Evolutionary conservation across 2,329 filamentous ascomycete genomes (phyloP).

Genomic region (Sporothrix sp.): DNA sequence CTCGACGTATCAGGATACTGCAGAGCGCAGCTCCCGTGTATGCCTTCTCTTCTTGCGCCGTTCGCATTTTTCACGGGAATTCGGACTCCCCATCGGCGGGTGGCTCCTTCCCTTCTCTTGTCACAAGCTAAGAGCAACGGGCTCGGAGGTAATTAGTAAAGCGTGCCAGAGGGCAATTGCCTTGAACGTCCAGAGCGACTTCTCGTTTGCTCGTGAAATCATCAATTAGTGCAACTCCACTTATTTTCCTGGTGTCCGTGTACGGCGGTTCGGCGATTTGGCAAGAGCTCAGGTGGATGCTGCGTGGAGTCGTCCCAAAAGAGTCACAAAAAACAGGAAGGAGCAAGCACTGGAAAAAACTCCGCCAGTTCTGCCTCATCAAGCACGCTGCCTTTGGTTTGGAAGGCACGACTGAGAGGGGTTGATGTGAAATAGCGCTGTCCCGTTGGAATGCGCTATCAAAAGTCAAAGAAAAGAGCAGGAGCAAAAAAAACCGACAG

Average conservation of each 20-base stretch:
- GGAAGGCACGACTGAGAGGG: neutral
- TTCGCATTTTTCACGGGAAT: slow-evolving; percentile 8
- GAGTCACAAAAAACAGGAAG: neutral
- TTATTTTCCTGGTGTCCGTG: slow-evolving; percentile 11
- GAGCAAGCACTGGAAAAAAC: neutral
- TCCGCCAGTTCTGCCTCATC: too few species aligned
- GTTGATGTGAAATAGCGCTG: neutral
- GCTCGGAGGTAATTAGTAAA: too few species aligned
- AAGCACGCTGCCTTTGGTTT: neutral
- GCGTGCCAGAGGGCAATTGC: neutral
- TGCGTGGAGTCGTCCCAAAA: neutral
- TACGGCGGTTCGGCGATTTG: neutral
- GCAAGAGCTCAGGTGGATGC: neutral
- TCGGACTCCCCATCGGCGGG: neutral
- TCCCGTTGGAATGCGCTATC: slow-evolving; percentile 4
- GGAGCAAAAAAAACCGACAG: neutral
- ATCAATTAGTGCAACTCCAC: slow-evolving; percentile 10
- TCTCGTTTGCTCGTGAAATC: slow-evolving; percentile 5
- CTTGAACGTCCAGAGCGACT: neutral
- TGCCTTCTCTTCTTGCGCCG: neutral
- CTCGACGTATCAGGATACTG: too few species aligned
- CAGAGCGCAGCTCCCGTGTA: too few species aligned
- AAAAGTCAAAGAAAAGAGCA: neutral
- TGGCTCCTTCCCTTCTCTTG: neutral
- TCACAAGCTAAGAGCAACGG: slow-evolving; percentile 6